Conservation (phyloP, 2,329 filamentous ascomycete genomes). For the Teratosphaeria viscida region DNA sequence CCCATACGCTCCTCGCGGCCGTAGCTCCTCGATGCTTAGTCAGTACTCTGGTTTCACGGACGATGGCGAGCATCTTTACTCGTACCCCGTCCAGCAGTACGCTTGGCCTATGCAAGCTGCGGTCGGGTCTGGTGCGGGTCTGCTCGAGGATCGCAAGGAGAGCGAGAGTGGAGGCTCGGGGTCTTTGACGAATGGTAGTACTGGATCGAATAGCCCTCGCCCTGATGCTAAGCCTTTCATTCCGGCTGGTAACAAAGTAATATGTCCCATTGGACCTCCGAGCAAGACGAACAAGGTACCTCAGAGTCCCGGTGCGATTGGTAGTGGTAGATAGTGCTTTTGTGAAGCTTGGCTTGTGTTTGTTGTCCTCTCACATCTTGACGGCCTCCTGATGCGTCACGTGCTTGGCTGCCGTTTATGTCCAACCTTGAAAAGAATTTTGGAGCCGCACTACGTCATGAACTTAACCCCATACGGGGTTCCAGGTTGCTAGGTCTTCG, state of each 20-base stretch:
- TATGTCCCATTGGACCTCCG: slow-evolving; percentile 19
- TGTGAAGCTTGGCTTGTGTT: slow-evolving; percentile 11
- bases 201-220: slow-evolving; percentile 23
- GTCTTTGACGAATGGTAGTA: slow-evolving; percentile 15
- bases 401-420: background rate
- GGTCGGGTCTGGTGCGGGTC: slow-evolving; percentile 3
- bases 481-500: background rate
- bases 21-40: slow-evolving; percentile 43
- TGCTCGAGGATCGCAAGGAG: slow-evolving; percentile 9
- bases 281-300: slow-evolving; percentile 10
- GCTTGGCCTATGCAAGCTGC: slow-evolving; percentile 14
- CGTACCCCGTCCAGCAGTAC: slow-evolving; percentile 9
- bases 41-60: slow-evolving; percentile 43
- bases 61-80: slow-evolving; percentile 13
- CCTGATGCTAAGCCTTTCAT: slow-evolving; percentile 25
- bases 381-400: background rate
- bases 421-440: background rate
- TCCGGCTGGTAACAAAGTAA: slow-evolving; percentile 10
- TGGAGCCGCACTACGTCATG: background rate
- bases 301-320: slow-evolving; percentile 13
- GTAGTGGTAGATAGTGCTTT: slow-evolving; percentile 19
- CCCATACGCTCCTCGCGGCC: slow-evolving; percentile 25
- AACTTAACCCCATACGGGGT: background rate
- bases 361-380: slow-evolving; percentile 1
- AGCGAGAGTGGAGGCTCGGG: slow-evolving; percentile 15